Percentiles rank a stretch among this genome's conserved stretches.
Evolutionary conservation across 495 filamentous ascomycete genomes (phyloP).

Genomic region (Oidiodendron maius): DNA sequence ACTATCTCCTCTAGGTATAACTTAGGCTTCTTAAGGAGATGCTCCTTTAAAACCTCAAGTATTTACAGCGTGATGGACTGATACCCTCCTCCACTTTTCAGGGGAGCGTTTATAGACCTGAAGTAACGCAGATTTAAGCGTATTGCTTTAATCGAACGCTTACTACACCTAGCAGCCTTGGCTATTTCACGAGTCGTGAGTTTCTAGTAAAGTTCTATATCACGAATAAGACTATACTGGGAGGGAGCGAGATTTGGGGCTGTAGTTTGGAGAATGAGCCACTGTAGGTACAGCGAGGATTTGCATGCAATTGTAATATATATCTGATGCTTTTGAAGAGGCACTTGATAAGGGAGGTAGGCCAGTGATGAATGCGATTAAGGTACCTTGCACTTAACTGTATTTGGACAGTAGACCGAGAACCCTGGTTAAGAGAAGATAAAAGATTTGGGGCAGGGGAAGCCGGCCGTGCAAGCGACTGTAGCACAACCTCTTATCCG

Average conservation of each 20-base stretch:
- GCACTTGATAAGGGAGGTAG: no score
- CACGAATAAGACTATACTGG: constrained; percentile 6
- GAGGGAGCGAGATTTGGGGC: not conserved
- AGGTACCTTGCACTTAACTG: not conserved
- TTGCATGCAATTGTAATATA: not conserved
- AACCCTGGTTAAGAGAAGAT: not conserved
- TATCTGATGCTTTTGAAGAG: not conserved
- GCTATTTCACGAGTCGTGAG: constrained; percentile 9
- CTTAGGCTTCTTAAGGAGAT: constrained; percentile 9
- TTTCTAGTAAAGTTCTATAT: constrained; percentile 7
- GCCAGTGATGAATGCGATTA: not conserved
- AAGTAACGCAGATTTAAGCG: constrained; percentile 28
- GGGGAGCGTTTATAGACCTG: constrained; percentile 24
- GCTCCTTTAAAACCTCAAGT: constrained; percentile 15
- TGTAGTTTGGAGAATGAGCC: not conserved
- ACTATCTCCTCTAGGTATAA: constrained; percentile 26
- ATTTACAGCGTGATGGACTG: constrained; percentile 23
- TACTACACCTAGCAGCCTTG: constrained; percentile 2
- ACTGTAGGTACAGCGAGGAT: not conserved
- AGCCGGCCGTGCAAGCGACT: not conserved
- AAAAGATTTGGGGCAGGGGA: not conserved
- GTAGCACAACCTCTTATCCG: no score
- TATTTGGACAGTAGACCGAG: not conserved
- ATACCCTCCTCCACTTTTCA: constrained; percentile 21
- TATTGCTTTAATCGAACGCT: constrained; percentile 21